Conservation (phyloP, 345 rosid genomes). For the Psidium friedrichsthalianum region DNA sequence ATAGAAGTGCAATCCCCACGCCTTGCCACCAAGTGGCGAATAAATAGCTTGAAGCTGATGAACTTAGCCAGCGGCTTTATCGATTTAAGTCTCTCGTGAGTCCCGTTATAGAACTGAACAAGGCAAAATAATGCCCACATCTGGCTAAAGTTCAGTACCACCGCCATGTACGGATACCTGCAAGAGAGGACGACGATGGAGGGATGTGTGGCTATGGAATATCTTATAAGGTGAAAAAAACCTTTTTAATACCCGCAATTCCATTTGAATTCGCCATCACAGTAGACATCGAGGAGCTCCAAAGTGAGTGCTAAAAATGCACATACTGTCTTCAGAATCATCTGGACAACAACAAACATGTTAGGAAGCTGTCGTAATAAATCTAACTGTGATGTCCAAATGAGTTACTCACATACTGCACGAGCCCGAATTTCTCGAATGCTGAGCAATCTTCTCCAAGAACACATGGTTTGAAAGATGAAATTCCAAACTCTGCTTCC, state of each 20-base stretch:
- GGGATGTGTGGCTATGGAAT: background rate
- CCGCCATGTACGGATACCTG: constrained; percentile 74
- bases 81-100: constrained; percentile 60
- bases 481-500: constrained; percentile 36
- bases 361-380: background rate
- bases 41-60: constrained; percentile 87
- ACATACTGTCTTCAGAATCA: constrained; percentile 82
- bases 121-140: constrained; percentile 94
- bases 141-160: constrained; percentile 83
- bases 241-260: constrained; percentile 50
- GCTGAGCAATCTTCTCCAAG: constrained; percentile 57
- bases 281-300: constrained; percentile 62
- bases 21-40: constrained; percentile 99
- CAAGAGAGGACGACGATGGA: background rate
- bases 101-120: constrained; percentile 72
- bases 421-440: constrained; percentile 73
- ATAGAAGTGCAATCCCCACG: constrained; percentile 57
- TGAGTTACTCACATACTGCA: constrained; percentile 57
- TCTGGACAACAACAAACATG: constrained; percentile 23
- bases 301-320: constrained; percentile 63
- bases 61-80: constrained; percentile 81
- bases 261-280: constrained; percentile 87
- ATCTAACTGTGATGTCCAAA: background rate
- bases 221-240: background rate
- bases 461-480: constrained; percentile 42